These are phyloP conservation scores for Coemansia sp. DNA, from an alignment of 192 early-diverging fungal genomes.

Conservation along the genomic window DNA sequence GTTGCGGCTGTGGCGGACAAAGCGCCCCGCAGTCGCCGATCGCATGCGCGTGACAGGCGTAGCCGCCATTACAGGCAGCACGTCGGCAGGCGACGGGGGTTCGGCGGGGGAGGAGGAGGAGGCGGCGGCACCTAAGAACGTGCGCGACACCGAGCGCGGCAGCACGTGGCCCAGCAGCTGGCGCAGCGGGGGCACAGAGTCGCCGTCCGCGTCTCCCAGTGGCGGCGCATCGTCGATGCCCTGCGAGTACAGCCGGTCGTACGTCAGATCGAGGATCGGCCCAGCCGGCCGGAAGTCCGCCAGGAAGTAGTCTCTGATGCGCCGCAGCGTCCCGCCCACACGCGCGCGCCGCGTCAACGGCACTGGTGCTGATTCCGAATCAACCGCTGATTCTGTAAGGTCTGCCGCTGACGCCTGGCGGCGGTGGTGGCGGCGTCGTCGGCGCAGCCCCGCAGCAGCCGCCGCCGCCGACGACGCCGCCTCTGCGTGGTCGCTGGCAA, in stretches of 20 bases:
- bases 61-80: too few species aligned
- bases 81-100: not conserved
- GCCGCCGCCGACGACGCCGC: slow-evolving; percentile 6
- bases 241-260: slow-evolving; percentile 49
- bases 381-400: too few species aligned
- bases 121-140: not conserved
- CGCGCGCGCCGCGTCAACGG: not conserved
- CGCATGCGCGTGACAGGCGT: not conserved
- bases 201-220: too few species aligned
- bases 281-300: slow-evolving; percentile 45
- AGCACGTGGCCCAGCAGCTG: slow-evolving; percentile 36
- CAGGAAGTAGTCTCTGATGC: slow-evolving; percentile 49
- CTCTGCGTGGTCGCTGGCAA: not conserved
- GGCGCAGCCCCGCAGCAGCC: slow-evolving; percentile 23
- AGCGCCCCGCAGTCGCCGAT: not conserved
- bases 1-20: not conserved
- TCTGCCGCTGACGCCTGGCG: too few species aligned
- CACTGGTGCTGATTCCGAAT: too few species aligned
- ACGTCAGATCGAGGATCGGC: slow-evolving; percentile 52
- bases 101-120: not conserved
- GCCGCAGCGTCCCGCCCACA: slow-evolving; percentile 14
- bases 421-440: too few species aligned
- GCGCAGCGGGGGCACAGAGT: slow-evolving; percentile 31
- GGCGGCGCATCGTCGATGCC: slow-evolving; percentile 26
- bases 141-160: slow-evolving; percentile 32